Conservation (phyloP, 2,329 filamentous ascomycete genomes). For the Aspergillus calidoustus region DNA sequence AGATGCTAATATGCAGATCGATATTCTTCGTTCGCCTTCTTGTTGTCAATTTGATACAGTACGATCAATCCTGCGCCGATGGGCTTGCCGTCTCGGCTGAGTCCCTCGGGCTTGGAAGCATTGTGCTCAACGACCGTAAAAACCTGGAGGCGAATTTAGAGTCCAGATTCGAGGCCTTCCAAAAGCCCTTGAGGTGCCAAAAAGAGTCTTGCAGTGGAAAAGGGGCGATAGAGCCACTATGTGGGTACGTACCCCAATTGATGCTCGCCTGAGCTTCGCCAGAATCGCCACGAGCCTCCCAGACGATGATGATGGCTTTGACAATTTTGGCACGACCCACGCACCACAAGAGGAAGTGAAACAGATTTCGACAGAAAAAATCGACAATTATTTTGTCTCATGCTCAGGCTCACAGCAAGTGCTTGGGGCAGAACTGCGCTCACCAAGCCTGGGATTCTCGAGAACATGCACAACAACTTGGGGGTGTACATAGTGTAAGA, state of each 20-base stretch:
- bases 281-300: constrained; percentile 6
- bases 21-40: constrained; percentile 25
- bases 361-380: constrained; percentile 8
- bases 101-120: not conserved
- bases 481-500: not conserved
- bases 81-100: not conserved
- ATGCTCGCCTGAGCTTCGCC: constrained; percentile 7
- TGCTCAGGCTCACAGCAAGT: not conserved
- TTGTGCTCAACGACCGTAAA: not conserved
- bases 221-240: constrained; percentile 7
- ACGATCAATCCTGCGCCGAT: not conserved
- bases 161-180: not conserved
- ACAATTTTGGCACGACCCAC: constrained; percentile 10
- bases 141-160: not conserved
- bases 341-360: constrained; percentile 11
- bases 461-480: not conserved
- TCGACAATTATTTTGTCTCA: constrained; percentile 1
- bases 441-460: not conserved
- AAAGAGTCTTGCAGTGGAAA: not conserved
- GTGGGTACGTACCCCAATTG: constrained; percentile 4
- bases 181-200: not conserved
- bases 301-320: not conserved
- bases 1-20: constrained; percentile 38
- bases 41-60: constrained; percentile 18
- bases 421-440: not conserved